Conservation (phyloP, 805 yeast species). For the Ogataea pilisensis region DNA sequence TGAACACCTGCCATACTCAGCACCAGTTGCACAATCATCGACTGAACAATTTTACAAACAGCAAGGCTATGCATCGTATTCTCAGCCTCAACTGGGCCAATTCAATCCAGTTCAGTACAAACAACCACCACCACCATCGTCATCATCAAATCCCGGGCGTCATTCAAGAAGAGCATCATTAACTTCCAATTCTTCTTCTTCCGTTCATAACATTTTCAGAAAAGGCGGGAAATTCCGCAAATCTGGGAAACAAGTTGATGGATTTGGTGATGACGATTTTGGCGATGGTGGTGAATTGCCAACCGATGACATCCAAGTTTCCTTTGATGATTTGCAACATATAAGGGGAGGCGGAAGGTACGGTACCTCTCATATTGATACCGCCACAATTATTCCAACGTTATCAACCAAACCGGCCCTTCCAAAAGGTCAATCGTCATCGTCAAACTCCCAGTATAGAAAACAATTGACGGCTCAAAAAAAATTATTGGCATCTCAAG, state of each 20-base stretch:
- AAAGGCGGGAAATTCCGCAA: slow-evolving; percentile 30
- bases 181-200: slow-evolving; percentile 26
- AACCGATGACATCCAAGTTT: slow-evolving; percentile 37
- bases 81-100: slow-evolving; percentile 1
- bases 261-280: slow-evolving; percentile 24
- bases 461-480: slow-evolving; percentile 66
- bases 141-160: slow-evolving; percentile 5
- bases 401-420: slow-evolving; percentile 35
- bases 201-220: slow-evolving; percentile 40
- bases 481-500: slow-evolving; percentile 42
- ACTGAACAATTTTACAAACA: background rate
- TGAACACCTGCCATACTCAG: too few species aligned
- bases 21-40: slow-evolving; percentile 8
- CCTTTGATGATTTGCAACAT: slow-evolving; percentile 63
- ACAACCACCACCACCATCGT: background rate
- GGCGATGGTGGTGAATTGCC: slow-evolving; percentile 30
- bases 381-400: slow-evolving; percentile 77
- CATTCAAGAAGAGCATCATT: slow-evolving; percentile 23
- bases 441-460: slow-evolving; percentile 59
- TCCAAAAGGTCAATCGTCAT: slow-evolving; percentile 33
- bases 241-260: slow-evolving; percentile 24
- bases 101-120: background rate
- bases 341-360: slow-evolving; percentile 65
- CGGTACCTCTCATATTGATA: slow-evolving; percentile 47
- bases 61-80: background rate